Evolutionary conservation across 352 stramenopile genomes (phyloP).

Genomic region (Phytophthora sp.): DNA sequence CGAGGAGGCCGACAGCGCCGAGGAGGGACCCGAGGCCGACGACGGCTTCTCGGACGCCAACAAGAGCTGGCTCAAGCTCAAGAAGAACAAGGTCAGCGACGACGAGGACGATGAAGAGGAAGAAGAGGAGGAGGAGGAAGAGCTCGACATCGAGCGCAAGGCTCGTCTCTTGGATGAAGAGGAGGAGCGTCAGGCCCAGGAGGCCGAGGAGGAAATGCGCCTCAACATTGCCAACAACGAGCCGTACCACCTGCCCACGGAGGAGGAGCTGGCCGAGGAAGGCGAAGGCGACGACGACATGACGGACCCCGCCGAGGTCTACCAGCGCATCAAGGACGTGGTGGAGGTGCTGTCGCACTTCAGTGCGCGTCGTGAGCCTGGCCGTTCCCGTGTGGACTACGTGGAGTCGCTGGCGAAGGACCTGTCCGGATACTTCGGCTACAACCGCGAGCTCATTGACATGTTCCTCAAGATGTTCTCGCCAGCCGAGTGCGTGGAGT

Average conservation of each 20-base stretch:
- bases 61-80: conserved; percentile 87
- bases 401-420: conserved; percentile 93
- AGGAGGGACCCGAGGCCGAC: conserved; percentile 59
- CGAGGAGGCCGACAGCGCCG: conserved; percentile 45
- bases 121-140: conserved; percentile 59
- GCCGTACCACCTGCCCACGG: conserved; percentile 79
- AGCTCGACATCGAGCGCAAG: conserved; percentile 90
- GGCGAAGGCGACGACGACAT: conserved; percentile 54
- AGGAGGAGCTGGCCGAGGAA: conserved; percentile 72
- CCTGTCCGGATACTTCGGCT: conserved; percentile 98
- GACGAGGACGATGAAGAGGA: conserved; percentile 51
- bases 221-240: conserved; percentile 90
- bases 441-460: conserved; percentile 98
- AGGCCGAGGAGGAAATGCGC: conserved; percentile 86
- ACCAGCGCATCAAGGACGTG: conserved; percentile 95
- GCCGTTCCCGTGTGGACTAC: conserved; percentile 95
- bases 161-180: conserved; percentile 80
- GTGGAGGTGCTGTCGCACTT: conserved; percentile 96
- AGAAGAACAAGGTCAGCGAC: conserved; percentile 57
- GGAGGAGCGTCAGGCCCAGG: conserved; percentile 66
- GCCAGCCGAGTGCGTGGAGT: conserved; percentile 97
- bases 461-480: conserved; percentile 98
- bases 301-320: conserved; percentile 84
- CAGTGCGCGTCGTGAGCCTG: conserved; percentile 92
- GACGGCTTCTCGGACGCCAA: conserved; percentile 86